Evolutionary conservation across 345 rosid genomes (phyloP).

Genomic region (Salix purpurea): DNA sequence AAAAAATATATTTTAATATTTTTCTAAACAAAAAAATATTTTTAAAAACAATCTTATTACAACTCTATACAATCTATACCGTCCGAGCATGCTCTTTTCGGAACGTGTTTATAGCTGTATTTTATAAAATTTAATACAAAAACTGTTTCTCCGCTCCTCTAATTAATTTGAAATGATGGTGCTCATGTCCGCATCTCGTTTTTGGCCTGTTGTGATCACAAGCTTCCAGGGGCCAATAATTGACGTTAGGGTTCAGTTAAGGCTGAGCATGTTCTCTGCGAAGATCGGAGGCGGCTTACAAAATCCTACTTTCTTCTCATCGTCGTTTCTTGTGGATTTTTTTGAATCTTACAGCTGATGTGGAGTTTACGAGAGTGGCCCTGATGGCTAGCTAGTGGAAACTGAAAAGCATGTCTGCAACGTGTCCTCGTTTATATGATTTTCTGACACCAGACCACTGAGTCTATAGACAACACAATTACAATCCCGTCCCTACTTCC

Average conservation of each 20-base stretch:
- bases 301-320: not conserved
- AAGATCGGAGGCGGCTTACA: not conserved
- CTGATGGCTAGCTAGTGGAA: constrained; percentile 12
- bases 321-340: not conserved
- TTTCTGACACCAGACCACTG: constrained; percentile 25
- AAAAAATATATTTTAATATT: too few species aligned
- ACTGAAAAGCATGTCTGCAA: constrained; percentile 23
- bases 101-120: too few species aligned
- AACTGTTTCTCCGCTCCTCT: too few species aligned
- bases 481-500: not conserved
- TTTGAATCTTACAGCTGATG: not conserved
- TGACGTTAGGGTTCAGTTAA: not conserved
- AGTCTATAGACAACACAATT: not conserved
- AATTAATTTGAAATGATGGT: not conserved
- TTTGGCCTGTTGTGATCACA: not conserved
- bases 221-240: not conserved
- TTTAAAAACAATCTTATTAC: too few species aligned
- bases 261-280: not conserved
- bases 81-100: too few species aligned
- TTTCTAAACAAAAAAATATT: too few species aligned
- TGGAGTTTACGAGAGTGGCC: not conserved
- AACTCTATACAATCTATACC: too few species aligned
- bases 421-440: constrained; percentile 8
- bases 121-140: too few species aligned
- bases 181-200: not conserved